Evolutionary conservation across 768 basidiomycete genomes (phyloP).

Genomic region (Kondoa malvinella): DNA sequence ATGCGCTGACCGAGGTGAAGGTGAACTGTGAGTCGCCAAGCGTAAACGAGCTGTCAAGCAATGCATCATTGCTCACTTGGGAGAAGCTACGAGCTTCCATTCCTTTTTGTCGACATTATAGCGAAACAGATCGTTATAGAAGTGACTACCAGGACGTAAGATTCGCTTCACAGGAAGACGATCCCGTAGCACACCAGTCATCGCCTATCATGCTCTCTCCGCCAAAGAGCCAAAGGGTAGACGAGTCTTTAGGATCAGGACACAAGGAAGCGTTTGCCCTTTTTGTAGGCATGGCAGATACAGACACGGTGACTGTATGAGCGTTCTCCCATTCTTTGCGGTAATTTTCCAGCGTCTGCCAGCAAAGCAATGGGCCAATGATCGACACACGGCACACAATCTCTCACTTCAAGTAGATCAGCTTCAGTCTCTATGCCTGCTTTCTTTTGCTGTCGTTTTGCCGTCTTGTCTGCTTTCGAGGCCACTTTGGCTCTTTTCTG

Average conservation of each 20-base stretch:
- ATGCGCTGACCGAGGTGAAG: conserved; percentile 75
- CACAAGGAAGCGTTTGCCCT: conserved; percentile 62
- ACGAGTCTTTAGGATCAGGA: conserved; percentile 53
- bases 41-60: no score
- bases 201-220: conserved; percentile 81
- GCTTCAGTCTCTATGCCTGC: conserved; percentile 44
- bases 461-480: conserved; percentile 38
- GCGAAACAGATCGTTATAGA: conserved; percentile 73
- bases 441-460: conserved; percentile 31
- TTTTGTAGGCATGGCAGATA: conserved; percentile 35
- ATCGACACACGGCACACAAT: no score
- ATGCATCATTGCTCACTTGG: conserved; percentile 34
- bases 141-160: conserved; percentile 27
- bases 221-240: conserved; percentile 58
- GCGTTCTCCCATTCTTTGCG: conserved; percentile 56
- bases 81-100: conserved; percentile 71
- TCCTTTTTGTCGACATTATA: conserved; percentile 81
- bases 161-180: neutral
- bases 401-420: no score
- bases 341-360: conserved; percentile 53
- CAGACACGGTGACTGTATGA: conserved; percentile 30
- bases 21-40: conserved; percentile 43
- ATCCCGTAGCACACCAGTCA: conserved; percentile 34
- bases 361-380: no score
- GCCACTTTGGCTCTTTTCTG: conserved; percentile 48